These are phyloP conservation scores for Candida rishiriensis DNA, from an alignment of 805 yeast species.

Conservation along the genomic window DNA sequence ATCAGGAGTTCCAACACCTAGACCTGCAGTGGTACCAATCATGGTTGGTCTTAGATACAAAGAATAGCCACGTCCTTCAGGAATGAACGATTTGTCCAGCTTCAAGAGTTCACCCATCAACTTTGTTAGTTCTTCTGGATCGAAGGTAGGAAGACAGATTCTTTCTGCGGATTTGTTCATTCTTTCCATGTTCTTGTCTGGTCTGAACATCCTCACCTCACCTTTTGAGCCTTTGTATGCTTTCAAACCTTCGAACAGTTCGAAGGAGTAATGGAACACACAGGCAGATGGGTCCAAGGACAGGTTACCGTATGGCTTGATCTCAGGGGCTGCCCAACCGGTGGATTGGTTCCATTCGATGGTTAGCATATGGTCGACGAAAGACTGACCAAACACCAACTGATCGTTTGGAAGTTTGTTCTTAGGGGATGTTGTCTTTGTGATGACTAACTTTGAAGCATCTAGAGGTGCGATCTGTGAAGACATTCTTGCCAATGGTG, in stretches of 20 bases:
- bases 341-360: constrained; percentile 70
- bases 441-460: constrained; percentile 48
- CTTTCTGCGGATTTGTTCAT: constrained; percentile 86
- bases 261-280: constrained; percentile 94
- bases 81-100: constrained; percentile 74
- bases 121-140: constrained; percentile 69
- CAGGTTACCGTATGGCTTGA: constrained; percentile 77
- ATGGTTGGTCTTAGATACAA: constrained; percentile 91
- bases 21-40: constrained; percentile 85
- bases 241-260: constrained; percentile 92
- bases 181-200: constrained; percentile 87
- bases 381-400: constrained; percentile 66
- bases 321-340: constrained; percentile 91
- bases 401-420: constrained; percentile 53
- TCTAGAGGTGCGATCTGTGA: constrained; percentile 40
- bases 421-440: constrained; percentile 47
- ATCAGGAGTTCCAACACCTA: constrained; percentile 83
- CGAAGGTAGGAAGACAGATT: constrained; percentile 85
- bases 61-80: constrained; percentile 83
- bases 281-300: constrained; percentile 80
- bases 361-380: constrained; percentile 87
- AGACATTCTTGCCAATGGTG: constrained; percentile 17
- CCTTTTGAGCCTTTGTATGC: constrained; percentile 71
- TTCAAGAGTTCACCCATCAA: constrained; percentile 72
- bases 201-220: constrained; percentile 78